Conservation (phyloP, 2,329 filamentous ascomycete species). For the Passalora sequoiae region DNA sequence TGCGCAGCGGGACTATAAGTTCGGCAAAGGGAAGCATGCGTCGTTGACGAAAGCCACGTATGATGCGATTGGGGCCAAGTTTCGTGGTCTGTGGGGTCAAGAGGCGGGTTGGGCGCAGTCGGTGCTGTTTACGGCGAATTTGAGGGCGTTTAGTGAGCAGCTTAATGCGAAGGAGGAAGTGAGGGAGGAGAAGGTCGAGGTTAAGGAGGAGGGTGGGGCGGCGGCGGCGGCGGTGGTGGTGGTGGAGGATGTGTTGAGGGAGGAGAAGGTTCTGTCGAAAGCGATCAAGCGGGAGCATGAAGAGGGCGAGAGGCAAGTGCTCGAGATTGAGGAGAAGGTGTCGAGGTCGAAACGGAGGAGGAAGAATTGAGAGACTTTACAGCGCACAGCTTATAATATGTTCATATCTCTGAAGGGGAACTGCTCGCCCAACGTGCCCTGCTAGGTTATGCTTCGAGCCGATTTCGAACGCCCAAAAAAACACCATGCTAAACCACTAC, state of each 20-base stretch:
- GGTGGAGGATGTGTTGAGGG: constrained; percentile 33
- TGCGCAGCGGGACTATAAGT: constrained; percentile 89
- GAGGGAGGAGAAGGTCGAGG: constrained; percentile 34
- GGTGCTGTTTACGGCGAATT: constrained; percentile 88
- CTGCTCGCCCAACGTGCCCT: too few species aligned
- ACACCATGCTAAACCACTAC: background rate
- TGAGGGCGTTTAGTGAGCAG: constrained; percentile 74
- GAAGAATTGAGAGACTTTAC: constrained; percentile 21
- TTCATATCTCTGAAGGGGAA: too few species aligned
- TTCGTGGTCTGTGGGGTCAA: constrained; percentile 81
- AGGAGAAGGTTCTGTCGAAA: constrained; percentile 32
- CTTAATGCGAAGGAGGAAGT: constrained; percentile 45
- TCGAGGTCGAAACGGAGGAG: constrained; percentile 36
- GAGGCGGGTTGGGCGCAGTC: constrained; percentile 98
- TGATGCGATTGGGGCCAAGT: constrained; percentile 83
- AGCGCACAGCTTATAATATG: too few species aligned
- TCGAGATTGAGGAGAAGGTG: constrained; percentile 38
- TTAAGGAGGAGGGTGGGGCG: constrained; percentile 33
- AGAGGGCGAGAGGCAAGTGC: constrained; percentile 34
- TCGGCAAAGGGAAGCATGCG: constrained; percentile 75
- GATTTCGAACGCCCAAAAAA: background rate
- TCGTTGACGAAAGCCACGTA: constrained; percentile 86
- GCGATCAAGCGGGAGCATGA: constrained; percentile 40
- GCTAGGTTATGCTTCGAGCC: background rate
- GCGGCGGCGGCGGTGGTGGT: constrained; percentile 13